Conservation (phyloP, 768 basidiomycete species). For the Kwoniella newhampshirensis region DNA sequence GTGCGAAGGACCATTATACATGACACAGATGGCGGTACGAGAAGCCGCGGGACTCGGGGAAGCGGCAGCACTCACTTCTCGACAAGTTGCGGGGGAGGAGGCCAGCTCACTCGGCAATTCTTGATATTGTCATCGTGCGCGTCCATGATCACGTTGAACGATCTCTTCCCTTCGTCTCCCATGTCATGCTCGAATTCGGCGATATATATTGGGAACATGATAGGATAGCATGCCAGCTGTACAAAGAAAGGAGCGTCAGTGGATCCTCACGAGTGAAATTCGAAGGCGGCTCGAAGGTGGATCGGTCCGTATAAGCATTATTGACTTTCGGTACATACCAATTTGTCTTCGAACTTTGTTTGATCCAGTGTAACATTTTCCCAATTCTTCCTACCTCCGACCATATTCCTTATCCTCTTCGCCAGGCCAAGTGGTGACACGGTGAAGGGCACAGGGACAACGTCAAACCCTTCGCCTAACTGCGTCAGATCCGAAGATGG, state of each 20-base stretch:
- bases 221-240: constrained; percentile 45
- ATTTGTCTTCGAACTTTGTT: constrained; percentile 32
- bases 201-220: constrained; percentile 49
- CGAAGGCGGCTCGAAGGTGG: too few species aligned
- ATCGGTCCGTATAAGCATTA: too few species aligned
- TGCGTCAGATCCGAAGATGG: constrained; percentile 37
- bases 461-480: constrained; percentile 37
- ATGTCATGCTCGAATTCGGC: constrained; percentile 40
- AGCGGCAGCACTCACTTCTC: constrained; percentile 19
- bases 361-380: constrained; percentile 36
- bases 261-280: too few species aligned
- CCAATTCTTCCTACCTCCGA: constrained; percentile 32
- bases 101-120: constrained; percentile 35
- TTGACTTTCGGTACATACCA: constrained; percentile 25
- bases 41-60: not conserved
- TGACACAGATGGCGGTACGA: too few species aligned
- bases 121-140: constrained; percentile 42
- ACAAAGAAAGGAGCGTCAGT: too few species aligned
- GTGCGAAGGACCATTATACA: too few species aligned
- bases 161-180: constrained; percentile 22
- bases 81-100: constrained; percentile 26
- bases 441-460: constrained; percentile 45
- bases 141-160: constrained; percentile 44
- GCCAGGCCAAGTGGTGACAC: constrained; percentile 41
- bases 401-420: constrained; percentile 24